A percentile compares a stretch with the other conserved stretches of the same genome.
phyloP scores from a whole-genome alignment of 2,329 filamentous ascomycete genomes.

The Colletotrichum orchidophilum region DNA sequence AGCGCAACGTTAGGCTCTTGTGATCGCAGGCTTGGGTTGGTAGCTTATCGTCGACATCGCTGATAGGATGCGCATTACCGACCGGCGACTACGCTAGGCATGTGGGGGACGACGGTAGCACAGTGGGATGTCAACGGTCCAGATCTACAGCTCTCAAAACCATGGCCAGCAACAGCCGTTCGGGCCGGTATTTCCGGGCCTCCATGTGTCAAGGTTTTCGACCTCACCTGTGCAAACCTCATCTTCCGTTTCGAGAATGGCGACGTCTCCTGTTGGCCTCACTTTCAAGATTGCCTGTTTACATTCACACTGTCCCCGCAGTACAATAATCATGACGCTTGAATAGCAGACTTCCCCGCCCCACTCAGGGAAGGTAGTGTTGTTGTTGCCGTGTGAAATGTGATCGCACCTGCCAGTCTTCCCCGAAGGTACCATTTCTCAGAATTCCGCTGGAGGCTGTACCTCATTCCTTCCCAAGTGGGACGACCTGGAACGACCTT shows the following conservation, averaged over 20 bases:
- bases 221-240: neutral
- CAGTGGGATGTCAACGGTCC: neutral
- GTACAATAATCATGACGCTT: neutral
- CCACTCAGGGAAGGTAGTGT: neutral
- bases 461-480: neutral
- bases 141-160: neutral
- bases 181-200: neutral
- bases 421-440: neutral
- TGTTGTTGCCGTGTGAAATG: neutral
- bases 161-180: neutral
- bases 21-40: neutral
- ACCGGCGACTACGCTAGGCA: neutral
- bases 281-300: neutral
- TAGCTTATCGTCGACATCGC: neutral
- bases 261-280: neutral
- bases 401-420: neutral
- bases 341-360: neutral
- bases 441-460: neutral
- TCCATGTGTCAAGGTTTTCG: neutral
- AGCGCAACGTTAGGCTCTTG: neutral
- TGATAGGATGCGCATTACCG: neutral
- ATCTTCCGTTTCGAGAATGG: neutral
- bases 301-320: neutral
- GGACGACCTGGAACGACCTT: neutral
- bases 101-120: neutral